These are phyloP conservation scores for Camelina hispida DNA, from an alignment of 345 rosid species.

Conservation along the genomic window DNA sequence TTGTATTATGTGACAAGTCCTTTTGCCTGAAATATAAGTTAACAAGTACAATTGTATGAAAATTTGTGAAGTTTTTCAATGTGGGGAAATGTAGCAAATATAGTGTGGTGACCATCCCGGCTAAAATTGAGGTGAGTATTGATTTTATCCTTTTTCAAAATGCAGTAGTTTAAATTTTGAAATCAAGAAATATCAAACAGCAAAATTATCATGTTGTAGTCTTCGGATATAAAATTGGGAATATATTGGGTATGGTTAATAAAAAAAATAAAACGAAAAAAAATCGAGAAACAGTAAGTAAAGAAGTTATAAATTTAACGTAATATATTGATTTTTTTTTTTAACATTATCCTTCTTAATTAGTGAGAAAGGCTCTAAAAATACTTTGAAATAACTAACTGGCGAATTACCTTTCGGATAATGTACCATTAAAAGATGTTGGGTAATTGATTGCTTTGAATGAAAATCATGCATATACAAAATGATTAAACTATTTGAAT, in stretches of 20 bases:
- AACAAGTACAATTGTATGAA: background rate
- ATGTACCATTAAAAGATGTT: background rate
- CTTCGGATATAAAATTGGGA: too few species aligned
- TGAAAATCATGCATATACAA: slow-evolving; percentile 21
- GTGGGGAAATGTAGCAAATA: background rate
- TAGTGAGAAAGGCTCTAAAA: too few species aligned
- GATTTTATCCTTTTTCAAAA: too few species aligned
- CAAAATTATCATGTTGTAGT: too few species aligned
- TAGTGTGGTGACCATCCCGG: background rate
- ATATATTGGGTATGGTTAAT: too few species aligned
- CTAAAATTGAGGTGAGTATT: background rate
- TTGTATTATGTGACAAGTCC: background rate
- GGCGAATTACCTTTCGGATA: background rate
- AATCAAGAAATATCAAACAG: too few species aligned
- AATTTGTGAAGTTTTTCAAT: background rate
- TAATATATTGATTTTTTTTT: too few species aligned
- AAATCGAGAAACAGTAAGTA: too few species aligned
- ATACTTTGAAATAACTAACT: background rate
- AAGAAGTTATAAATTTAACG: too few species aligned
- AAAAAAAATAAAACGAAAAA: too few species aligned
- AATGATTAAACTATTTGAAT: slow-evolving; percentile 30
- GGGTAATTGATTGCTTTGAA: slow-evolving; percentile 1
- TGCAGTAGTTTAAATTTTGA: too few species aligned
- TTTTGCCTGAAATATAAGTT: background rate
- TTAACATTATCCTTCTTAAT: too few species aligned